A percentile compares a stretch with the other conserved stretches of the same genome.
Evolutionary conservation across 768 basidiomycete species (phyloP).

Genomic region (Pleurotus cornucopiae): DNA sequence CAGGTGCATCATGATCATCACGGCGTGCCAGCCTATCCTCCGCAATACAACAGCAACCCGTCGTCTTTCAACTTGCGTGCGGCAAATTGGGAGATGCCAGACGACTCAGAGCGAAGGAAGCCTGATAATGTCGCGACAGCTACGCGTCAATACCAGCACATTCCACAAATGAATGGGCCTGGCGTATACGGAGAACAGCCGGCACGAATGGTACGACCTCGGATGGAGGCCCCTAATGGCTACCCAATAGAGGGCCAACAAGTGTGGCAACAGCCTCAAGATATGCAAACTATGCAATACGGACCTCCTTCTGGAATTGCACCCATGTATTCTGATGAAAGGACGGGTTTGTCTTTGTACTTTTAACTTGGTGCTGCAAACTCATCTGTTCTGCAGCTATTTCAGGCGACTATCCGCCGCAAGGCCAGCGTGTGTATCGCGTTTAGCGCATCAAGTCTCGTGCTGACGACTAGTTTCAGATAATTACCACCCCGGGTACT

Average conservation of each 20-base stretch:
- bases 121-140: constrained; percentile 29
- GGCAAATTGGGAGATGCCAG: constrained; percentile 45
- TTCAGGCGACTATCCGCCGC: constrained; percentile 37
- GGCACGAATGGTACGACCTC: constrained; percentile 25
- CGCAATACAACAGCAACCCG: constrained; percentile 18
- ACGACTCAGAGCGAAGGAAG: constrained; percentile 31
- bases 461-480: constrained; percentile 15
- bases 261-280: constrained; percentile 26
- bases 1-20: constrained; percentile 10
- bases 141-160: constrained; percentile 27
- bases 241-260: constrained; percentile 21
- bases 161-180: constrained; percentile 15
- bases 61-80: constrained; percentile 53
- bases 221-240: constrained; percentile 25
- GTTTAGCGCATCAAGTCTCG: neutral
- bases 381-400: constrained; percentile 24
- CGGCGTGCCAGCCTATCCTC: constrained; percentile 4
- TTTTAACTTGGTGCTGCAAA: constrained; percentile 9
- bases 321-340: constrained; percentile 54
- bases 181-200: constrained; percentile 21
- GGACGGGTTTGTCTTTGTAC: constrained; percentile 39
- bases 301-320: constrained; percentile 33
- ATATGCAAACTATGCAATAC: constrained; percentile 33
- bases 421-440: constrained; percentile 25
- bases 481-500: constrained; percentile 26